A percentile compares a stretch with the other conserved stretches of the same genome.
phyloP scores from a whole-genome alignment of 2,329 filamentous ascomycete genomes.

The Hortaea sp. region DNA sequence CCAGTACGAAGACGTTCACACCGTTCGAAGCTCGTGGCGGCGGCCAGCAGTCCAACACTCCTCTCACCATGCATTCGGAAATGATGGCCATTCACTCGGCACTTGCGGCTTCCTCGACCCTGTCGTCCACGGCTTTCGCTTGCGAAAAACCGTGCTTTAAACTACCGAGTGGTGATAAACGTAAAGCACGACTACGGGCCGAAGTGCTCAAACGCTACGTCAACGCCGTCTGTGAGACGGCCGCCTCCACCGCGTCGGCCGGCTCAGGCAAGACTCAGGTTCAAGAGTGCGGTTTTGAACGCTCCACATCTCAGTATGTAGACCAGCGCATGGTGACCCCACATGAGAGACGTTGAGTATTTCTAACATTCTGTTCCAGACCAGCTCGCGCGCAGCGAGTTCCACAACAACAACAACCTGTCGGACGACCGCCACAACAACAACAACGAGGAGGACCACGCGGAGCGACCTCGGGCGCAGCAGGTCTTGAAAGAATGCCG shows the following conservation, averaged over 20 bases:
- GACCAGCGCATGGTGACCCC: too few species aligned
- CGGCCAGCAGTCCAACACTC: conserved; percentile 31
- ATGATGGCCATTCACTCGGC: conserved; percentile 48
- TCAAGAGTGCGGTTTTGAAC: conserved; percentile 42
- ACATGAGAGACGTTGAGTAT: too few species aligned
- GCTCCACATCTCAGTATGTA: conserved; percentile 29
- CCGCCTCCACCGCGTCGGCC: conserved; percentile 9
- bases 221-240: conserved; percentile 31
- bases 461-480: conserved; percentile 4
- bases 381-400: conserved; percentile 16
- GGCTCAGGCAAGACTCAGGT: conserved; percentile 27
- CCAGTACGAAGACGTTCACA: conserved; percentile 23
- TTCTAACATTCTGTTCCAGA: too few species aligned
- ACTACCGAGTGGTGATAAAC: conserved; percentile 40
- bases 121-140: conserved; percentile 33
- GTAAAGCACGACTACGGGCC: conserved; percentile 34
- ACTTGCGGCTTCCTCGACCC: conserved; percentile 34
- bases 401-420: conserved; percentile 10
- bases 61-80: conserved; percentile 44
- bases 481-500: conserved; percentile 19
- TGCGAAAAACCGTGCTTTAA: conserved; percentile 42
- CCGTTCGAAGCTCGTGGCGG: conserved; percentile 29
- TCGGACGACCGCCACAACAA: conserved; percentile 9
- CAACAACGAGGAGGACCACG: conserved; percentile 12
- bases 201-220: conserved; percentile 36